A percentile compares a stretch with the other conserved stretches of the same genome.
phyloP scores from a whole-genome alignment of 2,329 filamentous ascomycete species.

The Chaetoscypha palmicola region DNA sequence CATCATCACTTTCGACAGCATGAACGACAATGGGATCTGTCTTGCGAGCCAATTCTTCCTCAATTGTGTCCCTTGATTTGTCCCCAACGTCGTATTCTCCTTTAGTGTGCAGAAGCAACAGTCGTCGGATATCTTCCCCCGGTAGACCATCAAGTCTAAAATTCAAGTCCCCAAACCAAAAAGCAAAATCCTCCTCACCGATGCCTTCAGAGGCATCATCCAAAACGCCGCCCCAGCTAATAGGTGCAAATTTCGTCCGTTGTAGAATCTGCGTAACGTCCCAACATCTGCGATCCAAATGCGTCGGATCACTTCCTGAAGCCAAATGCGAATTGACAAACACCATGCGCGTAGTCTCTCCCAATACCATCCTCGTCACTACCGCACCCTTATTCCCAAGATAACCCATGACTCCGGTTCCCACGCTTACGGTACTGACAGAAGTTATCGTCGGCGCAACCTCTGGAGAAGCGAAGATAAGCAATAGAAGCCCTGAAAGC shows the following conservation, averaged over 20 bases:
- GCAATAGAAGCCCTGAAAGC: conserved; percentile 73
- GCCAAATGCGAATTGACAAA: conserved; percentile 91
- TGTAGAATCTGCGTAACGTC: conserved; percentile 72
- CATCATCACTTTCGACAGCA: conserved; percentile 39
- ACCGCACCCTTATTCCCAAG: conserved; percentile 96
- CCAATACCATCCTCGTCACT: conserved; percentile 71
- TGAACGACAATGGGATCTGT: conserved; percentile 44
- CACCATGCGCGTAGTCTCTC: conserved; percentile 80
- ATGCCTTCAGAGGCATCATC: conserved; percentile 63
- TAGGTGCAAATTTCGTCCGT: conserved; percentile 71
- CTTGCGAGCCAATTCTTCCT: conserved; percentile 36
- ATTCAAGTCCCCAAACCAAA: conserved; percentile 96
- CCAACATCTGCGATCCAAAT: conserved; percentile 78
- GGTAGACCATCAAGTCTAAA: conserved; percentile 85
- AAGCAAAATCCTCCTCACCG: conserved; percentile 86
- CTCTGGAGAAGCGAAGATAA: conserved; percentile 78
- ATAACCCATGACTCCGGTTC: conserved; percentile 85
- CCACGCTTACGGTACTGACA: conserved; percentile 75
- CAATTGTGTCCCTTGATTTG: conserved; percentile 27
- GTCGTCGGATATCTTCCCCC: conserved; percentile 78
- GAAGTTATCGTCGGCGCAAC: conserved; percentile 69
- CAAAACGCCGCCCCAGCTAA: conserved; percentile 57
- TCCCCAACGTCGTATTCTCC: conserved; percentile 64
- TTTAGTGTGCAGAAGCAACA: conserved; percentile 74
- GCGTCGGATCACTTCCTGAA: conserved; percentile 71